phyloP scores from a whole-genome alignment of 352 stramenopile species.

The Pythium diclinum region DNA sequence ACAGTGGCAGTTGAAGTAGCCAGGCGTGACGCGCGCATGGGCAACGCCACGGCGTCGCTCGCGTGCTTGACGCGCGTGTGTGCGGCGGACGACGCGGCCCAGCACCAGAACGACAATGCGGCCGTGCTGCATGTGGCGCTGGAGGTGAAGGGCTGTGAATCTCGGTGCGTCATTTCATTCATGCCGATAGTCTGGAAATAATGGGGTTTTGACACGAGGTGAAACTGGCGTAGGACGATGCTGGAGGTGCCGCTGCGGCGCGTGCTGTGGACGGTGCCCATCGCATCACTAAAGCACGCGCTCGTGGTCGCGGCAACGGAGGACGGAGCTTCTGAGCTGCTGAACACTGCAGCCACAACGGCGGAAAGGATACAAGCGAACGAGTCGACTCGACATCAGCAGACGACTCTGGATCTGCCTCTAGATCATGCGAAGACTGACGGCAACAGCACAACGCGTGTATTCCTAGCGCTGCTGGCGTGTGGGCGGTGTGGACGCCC shows the following conservation, averaged over 20 bases:
- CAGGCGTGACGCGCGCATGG: background rate
- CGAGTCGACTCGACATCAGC: background rate
- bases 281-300: conserved; percentile 34
- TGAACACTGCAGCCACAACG: background rate
- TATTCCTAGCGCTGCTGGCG: conserved; percentile 14
- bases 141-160: background rate
- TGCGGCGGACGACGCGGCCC: background rate
- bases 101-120: background rate
- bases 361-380: background rate
- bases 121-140: background rate
- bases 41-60: conserved; percentile 1
- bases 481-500: conserved; percentile 15
- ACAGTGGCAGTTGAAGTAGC: conserved; percentile 1
- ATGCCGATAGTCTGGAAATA: background rate
- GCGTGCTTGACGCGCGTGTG: background rate
- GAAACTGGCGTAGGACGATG: conserved; percentile 12
- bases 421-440: background rate
- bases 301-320: conserved; percentile 3
- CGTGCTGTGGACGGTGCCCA: conserved; percentile 23
- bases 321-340: background rate
- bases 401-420: background rate
- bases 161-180: background rate
- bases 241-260: conserved; percentile 8
- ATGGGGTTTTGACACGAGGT: background rate
- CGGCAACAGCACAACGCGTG: background rate